These are phyloP conservation scores for Xylariaceae sp. DNA, from an alignment of 2,329 filamentous ascomycete species.

Conservation along the genomic window DNA sequence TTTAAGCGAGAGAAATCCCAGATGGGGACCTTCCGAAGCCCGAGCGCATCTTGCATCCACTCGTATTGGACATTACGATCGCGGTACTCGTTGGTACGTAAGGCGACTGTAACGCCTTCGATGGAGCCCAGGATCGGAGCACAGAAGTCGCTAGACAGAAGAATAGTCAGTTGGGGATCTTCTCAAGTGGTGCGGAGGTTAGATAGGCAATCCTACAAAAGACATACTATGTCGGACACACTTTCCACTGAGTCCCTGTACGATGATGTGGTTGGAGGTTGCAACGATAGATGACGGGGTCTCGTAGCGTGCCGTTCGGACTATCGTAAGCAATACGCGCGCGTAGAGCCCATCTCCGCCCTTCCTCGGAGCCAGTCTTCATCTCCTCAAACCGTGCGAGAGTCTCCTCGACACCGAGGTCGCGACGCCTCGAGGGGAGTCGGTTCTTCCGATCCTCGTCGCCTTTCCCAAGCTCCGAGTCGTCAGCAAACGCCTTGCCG, in stretches of 20 bases:
- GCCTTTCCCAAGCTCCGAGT: slow-evolving; percentile 88
- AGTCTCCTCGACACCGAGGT: slow-evolving; percentile 75
- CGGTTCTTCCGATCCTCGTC: slow-evolving; percentile 77
- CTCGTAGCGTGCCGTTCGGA: slow-evolving; percentile 91
- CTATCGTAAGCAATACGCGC: slow-evolving; percentile 90
- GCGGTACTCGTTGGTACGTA: slow-evolving; percentile 81
- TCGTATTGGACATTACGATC: slow-evolving; percentile 83
- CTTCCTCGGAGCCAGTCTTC: slow-evolving; percentile 77
- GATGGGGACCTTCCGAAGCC: slow-evolving; percentile 71
- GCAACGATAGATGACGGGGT: slow-evolving; percentile 96
- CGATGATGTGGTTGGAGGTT: slow-evolving; percentile 70
- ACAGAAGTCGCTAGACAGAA: slow-evolving; percentile 54
- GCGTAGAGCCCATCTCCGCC: slow-evolving; percentile 81
- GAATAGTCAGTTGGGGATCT: slow-evolving; percentile 44
- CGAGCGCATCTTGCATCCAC: slow-evolving; percentile 73
- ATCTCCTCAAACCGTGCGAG: slow-evolving; percentile 86
- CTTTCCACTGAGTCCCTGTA: slow-evolving; percentile 74
- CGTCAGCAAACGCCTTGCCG: slow-evolving; percentile 88
- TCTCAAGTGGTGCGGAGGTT: slow-evolving; percentile 88
- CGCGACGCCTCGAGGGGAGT: slow-evolving; percentile 73
- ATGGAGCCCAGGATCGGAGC: slow-evolving; percentile 71
- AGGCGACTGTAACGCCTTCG: slow-evolving; percentile 77
- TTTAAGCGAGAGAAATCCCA: slow-evolving; percentile 84
- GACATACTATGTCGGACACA: slow-evolving; percentile 84
- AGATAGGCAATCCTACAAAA: slow-evolving; percentile 76